Evolutionary conservation across 805 yeast genomes (phyloP).

Genomic region (Peterozyma toletana): DNA sequence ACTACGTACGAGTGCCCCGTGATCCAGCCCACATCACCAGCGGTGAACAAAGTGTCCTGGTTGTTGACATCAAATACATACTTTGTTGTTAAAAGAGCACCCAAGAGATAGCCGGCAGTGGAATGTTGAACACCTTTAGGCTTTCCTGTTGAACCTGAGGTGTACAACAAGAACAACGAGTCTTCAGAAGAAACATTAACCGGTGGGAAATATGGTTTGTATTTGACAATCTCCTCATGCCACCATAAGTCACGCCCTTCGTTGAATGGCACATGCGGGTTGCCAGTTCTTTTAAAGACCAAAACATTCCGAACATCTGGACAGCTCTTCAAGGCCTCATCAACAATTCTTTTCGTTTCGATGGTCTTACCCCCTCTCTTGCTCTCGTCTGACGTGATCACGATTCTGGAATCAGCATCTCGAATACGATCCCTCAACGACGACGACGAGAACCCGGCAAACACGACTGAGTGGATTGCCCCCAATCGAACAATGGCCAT

Average conservation of each 20-base stretch:
- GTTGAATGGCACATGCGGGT: conserved; percentile 39
- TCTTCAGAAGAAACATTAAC: conserved; percentile 74
- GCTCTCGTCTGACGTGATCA: conserved; percentile 77
- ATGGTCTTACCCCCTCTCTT: conserved; percentile 78
- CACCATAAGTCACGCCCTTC: conserved; percentile 68
- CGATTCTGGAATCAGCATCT: conserved; percentile 65
- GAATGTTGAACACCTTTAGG: conserved; percentile 84
- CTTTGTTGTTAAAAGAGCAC: conserved; percentile 67
- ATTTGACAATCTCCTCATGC: conserved; percentile 63
- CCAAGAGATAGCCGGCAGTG: conserved; percentile 73
- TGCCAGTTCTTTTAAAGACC: conserved; percentile 71
- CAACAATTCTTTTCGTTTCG: conserved; percentile 76
- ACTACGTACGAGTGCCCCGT: conserved; percentile 83
- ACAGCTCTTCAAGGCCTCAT: conserved; percentile 64
- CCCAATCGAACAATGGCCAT: conserved; percentile 77
- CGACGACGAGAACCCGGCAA: conserved; percentile 77
- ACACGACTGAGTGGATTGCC: conserved; percentile 78
- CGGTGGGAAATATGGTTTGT: conserved; percentile 65
- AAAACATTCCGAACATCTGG: conserved; percentile 64
- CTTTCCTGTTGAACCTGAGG: conserved; percentile 84
- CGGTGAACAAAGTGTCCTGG: conserved; percentile 72
- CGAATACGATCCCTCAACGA: conserved; percentile 65
- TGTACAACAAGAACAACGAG: conserved; percentile 72
- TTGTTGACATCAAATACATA: conserved; percentile 72
- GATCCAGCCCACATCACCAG: conserved; percentile 91